A percentile compares a stretch with the other conserved stretches of the same genome.
Evolutionary conservation across 2,329 filamentous ascomycete species (phyloP).

Genomic region (Diplodia corticola): DNA sequence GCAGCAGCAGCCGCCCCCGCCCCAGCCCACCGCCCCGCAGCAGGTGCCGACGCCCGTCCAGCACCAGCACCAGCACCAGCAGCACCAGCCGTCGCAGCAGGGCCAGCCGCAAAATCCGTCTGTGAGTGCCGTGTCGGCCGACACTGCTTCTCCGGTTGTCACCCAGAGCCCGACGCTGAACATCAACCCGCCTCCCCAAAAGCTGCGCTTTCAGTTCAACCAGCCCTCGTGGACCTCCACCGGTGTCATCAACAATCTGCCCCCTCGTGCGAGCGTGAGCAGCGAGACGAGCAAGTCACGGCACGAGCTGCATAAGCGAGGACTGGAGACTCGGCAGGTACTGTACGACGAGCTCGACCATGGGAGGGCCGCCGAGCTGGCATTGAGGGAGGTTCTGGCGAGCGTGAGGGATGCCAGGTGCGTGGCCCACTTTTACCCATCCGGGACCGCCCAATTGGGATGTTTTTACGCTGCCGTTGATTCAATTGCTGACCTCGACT

Average conservation of each 20-base stretch:
- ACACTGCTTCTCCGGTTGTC: constrained; percentile 31
- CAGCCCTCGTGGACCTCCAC: constrained; percentile 73
- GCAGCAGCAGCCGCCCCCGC: constrained; percentile 23
- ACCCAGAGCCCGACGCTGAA: constrained; percentile 31
- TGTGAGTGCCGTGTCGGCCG: constrained; percentile 30
- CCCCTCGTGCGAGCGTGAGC: constrained; percentile 42
- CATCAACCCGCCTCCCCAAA: constrained; percentile 35
- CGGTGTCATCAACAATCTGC: constrained; percentile 75
- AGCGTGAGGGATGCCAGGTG: constrained; percentile 83
- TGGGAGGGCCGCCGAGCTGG: constrained; percentile 80
- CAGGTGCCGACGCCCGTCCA: constrained; percentile 24
- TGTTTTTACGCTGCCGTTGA: neutral
- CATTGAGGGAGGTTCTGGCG: constrained; percentile 77
- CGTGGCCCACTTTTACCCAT: constrained; percentile 9
- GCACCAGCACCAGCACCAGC: constrained; percentile 32
- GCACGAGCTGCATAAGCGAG: constrained; percentile 51
- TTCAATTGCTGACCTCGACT: constrained; percentile 5
- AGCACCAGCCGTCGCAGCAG: constrained; percentile 27
- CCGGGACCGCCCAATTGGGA: neutral
- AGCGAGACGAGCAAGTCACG: constrained; percentile 28
- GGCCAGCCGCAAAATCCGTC: constrained; percentile 23
- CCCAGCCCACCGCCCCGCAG: constrained; percentile 29
- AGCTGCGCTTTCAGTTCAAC: constrained; percentile 55
- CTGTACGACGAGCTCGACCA: constrained; percentile 72
- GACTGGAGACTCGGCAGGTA: constrained; percentile 64